A percentile compares a stretch with the other conserved stretches of the same genome.
phyloP scores from a whole-genome alignment of 805 yeast genomes.

The Saccharomycopsis synnaedendra region DNA sequence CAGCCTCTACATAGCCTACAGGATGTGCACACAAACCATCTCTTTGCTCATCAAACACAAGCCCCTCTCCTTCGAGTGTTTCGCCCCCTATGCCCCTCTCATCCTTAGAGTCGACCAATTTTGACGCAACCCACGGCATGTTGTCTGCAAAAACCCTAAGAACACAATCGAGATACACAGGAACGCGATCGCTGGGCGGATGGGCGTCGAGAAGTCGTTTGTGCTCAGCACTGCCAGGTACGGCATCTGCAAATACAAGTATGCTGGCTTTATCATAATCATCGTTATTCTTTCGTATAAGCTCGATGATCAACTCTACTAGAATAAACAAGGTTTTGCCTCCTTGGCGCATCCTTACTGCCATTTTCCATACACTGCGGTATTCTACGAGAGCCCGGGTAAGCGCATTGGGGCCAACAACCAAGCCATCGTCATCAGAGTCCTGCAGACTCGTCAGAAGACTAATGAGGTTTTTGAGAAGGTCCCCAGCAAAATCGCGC shows the following conservation, averaged over 20 bases:
- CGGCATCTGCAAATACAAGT: slow-evolving; percentile 13
- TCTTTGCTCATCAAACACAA: background rate
- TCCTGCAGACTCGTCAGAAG: slow-evolving; percentile 72
- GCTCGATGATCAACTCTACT: slow-evolving; percentile 88
- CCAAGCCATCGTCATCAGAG: slow-evolving; percentile 77
- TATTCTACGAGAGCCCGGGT: slow-evolving; percentile 83
- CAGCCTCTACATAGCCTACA: slow-evolving; percentile 17
- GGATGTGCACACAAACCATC: background rate
- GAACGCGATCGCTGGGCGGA: slow-evolving; percentile 92
- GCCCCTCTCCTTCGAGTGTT: slow-evolving; percentile 1
- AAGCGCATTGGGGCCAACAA: slow-evolving; percentile 91
- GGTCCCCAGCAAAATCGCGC: slow-evolving; percentile 92
- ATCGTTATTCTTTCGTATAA: slow-evolving; percentile 89
- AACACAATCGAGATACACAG: slow-evolving; percentile 81
- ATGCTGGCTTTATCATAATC: slow-evolving; percentile 76
- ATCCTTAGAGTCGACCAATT: slow-evolving; percentile 24
- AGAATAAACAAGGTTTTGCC: slow-evolving; percentile 89
- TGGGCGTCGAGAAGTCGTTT: slow-evolving; percentile 51
- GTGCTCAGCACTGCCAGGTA: background rate
- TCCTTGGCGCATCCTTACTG: slow-evolving; percentile 66
- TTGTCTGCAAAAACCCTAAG: slow-evolving; percentile 65
- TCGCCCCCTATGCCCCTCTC: background rate
- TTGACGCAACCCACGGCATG: slow-evolving; percentile 49
- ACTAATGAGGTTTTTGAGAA: slow-evolving; percentile 84
- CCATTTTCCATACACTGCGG: slow-evolving; percentile 51